Base-by-base conservation (phyloP, 2,329 filamentous ascomycete species). In the Mycogone perniciosa region DNA sequence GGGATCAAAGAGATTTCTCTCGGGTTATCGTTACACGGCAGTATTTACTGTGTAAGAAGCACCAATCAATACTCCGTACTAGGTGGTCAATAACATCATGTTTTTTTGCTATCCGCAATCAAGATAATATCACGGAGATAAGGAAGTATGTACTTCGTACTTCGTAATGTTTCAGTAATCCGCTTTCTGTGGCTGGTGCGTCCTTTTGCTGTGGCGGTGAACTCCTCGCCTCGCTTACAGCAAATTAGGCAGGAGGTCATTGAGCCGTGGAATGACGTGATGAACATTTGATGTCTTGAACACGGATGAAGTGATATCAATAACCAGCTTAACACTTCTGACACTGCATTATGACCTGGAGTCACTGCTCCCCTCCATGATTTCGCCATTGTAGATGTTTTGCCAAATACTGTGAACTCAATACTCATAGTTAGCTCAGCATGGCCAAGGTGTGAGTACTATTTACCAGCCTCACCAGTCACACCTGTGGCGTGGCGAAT, bases 371-470 rank as follows among this genome's bases (percentile, higher is more conserved):
- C 20, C 20, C 20, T 20, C 20, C 20, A 27, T 29, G 8, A 31
- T 47, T 38, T 47, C 45, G 45, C 11, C 20, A 47, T 47, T 20
- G 20, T 20, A 20, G 20, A 20, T 20, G 20, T 20, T 20, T 20
- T 20, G 20, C 20, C 20, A 20, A 20, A 20, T 20, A 20, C 20
- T 20, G 20, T 2, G 20, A 20, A 20, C 20, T 20, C 20, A 20
- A 20, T 20, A 20, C 20, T 20, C 20, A 7, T 20, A 31, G 30
- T 42, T 44, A 26, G 31, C 34, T 30, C 43, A 45, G 5, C 38
- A 54, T 54, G 50, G 53, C 31, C 50, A 54, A 53, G 40, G 30
- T 50, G 50, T 53, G 50, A 53, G 50, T 52, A 20, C 44, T 31
- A 20, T 39, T 46, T 34, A 26, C 35, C 29, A 39, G 8, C 31